Conservation (phyloP, 2,329 filamentous ascomycete species). For the Ceratocystiopsis sp. region DNA sequence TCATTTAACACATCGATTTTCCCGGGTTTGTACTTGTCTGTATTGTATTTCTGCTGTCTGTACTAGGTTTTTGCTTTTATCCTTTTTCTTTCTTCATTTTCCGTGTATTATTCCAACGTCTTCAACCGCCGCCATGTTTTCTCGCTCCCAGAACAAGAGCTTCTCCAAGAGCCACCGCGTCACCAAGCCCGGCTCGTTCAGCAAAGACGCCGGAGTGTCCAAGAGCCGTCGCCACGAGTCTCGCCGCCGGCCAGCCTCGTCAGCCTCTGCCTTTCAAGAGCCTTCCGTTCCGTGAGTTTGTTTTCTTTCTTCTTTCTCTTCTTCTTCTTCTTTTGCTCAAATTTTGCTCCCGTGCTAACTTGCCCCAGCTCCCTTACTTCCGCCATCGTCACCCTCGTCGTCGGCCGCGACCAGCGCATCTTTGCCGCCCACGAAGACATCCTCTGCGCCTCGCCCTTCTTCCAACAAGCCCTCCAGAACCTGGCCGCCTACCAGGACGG, state of each 20-base stretch:
- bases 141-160: slow-evolving; percentile 29
- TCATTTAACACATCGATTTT: too few relatives aligned
- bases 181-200: slow-evolving; percentile 37
- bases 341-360: background rate
- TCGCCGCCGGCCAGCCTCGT: slow-evolving; percentile 30
- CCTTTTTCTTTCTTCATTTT: background rate
- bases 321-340: background rate
- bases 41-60: background rate
- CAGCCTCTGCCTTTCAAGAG: slow-evolving; percentile 14
- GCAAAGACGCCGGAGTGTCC: slow-evolving; percentile 34
- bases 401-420: slow-evolving; percentile 68
- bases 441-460: slow-evolving; percentile 63
- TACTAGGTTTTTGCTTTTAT: background rate
- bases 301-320: slow-evolving; percentile 5
- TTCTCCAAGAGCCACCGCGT: slow-evolving; percentile 34
- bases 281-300: slow-evolving; percentile 21
- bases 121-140: slow-evolving; percentile 24
- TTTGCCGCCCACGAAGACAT: slow-evolving; percentile 87
- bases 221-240: slow-evolving; percentile 35
- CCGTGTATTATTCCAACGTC: background rate
- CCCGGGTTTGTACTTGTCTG: background rate
- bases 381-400: slow-evolving; percentile 61
- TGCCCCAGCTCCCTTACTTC: slow-evolving; percentile 39
- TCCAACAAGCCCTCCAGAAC: slow-evolving; percentile 44
- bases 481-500: slow-evolving; percentile 32